phyloP scores from a whole-genome alignment of 2,329 filamentous ascomycete species.

The Penicillium sp. region DNA sequence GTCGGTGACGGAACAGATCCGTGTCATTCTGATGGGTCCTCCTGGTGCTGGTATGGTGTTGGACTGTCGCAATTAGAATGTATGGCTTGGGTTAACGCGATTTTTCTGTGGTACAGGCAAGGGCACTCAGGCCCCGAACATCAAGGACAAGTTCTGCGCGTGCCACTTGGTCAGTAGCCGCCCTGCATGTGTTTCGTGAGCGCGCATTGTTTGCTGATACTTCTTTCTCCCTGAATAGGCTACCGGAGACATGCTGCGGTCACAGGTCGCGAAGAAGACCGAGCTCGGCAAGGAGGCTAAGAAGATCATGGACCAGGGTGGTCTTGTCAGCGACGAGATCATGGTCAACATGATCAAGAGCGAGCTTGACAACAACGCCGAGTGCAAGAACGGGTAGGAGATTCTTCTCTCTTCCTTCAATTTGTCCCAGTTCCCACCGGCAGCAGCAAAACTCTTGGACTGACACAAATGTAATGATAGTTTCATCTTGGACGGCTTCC shows the following conservation, averaged over 20 bases:
- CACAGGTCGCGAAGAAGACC: conserved; percentile 97
- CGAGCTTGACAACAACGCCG: conserved; percentile 88
- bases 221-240: conserved; percentile 59
- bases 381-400: conserved; percentile 92
- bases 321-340: conserved; percentile 97
- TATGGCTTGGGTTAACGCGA: conserved; percentile 20
- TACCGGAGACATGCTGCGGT: conserved; percentile 98
- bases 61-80: background rate
- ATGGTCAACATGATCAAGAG: conserved; percentile 99
- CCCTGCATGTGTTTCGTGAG: background rate
- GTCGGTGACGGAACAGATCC: conserved; percentile 66
- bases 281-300: conserved; percentile 91
- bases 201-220: conserved; percentile 14
- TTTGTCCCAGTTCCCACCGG: conserved; percentile 3
- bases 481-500: conserved; percentile 99
- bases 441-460: background rate
- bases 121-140: conserved; percentile 95
- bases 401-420: conserved; percentile 4
- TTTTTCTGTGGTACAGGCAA: conserved; percentile 67
- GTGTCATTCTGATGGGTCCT: conserved; percentile 97
- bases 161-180: conserved; percentile 80
- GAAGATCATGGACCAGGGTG: conserved; percentile 99
- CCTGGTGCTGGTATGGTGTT: conserved; percentile 79
- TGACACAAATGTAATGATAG: conserved; percentile 50
- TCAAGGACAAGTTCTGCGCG: conserved; percentile 97